A percentile compares a stretch with the other conserved stretches of the same genome.
Conservation (phyloP, 768 basidiomycete genomes). For the Mycena rosella region DNA sequence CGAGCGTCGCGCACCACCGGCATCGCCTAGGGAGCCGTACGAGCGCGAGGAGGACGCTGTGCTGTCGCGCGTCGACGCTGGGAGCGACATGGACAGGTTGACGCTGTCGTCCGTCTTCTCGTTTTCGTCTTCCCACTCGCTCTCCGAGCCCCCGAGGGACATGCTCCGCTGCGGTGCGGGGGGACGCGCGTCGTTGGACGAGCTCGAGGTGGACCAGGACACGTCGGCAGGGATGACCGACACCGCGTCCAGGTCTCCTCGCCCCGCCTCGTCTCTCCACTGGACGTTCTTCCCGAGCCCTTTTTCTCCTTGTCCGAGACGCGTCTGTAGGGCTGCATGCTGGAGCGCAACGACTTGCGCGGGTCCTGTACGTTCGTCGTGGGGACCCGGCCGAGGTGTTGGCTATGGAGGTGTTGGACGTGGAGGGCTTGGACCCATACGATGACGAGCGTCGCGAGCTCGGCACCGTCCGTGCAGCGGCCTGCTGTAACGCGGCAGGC, state of each 20-base stretch:
- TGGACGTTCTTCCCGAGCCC: constrained; percentile 80
- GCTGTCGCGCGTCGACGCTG: constrained; percentile 49
- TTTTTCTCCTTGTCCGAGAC: constrained; percentile 75
- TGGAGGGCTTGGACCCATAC: constrained; percentile 45
- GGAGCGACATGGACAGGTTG: constrained; percentile 60
- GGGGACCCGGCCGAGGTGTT: constrained; percentile 65
- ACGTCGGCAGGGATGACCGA: constrained; percentile 52
- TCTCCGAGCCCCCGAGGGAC: constrained; percentile 77
- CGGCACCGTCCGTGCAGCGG: constrained; percentile 31
- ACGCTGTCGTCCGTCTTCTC: constrained; percentile 87
- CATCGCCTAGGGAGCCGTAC: constrained; percentile 45
- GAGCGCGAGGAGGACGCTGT: constrained; percentile 43
- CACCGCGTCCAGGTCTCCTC: constrained; percentile 76
- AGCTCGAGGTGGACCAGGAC: constrained; percentile 49
- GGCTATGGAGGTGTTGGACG: constrained; percentile 51
- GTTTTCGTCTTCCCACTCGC: constrained; percentile 92
- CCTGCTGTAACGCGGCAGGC: constrained; percentile 57
- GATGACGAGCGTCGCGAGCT: constrained; percentile 56
- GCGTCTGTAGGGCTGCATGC: constrained; percentile 73
- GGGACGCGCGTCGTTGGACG: constrained; percentile 39
- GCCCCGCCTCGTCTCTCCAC: constrained; percentile 90
- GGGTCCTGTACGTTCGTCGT: constrained; percentile 66
- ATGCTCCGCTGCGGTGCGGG: constrained; percentile 52
- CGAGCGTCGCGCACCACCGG: constrained; percentile 56
- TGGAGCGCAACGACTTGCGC: constrained; percentile 80